Evolutionary conservation across 2,329 filamentous ascomycete species (phyloP).

Genomic region (Trichoderma simmonsii): DNA sequence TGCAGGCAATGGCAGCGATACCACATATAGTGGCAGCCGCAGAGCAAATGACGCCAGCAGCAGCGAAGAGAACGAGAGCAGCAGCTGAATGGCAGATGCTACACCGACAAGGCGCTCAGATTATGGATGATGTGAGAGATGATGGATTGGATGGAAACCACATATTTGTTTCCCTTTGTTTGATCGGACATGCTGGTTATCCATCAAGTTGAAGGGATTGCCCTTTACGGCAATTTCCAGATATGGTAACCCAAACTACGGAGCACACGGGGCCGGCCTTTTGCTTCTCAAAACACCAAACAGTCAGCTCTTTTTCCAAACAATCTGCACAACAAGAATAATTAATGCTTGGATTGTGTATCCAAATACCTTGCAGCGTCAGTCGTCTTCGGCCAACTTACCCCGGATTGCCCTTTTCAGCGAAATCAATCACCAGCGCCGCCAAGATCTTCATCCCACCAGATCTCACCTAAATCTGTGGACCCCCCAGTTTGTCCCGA

Average conservation of each 20-base stretch:
- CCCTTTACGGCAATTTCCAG: not conserved
- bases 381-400: not conserved
- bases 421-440: not conserved
- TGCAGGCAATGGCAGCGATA: not conserved
- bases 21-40: not conserved
- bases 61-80: not conserved
- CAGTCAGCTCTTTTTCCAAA: not conserved
- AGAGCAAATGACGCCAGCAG: not conserved
- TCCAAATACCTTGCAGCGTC: not conserved
- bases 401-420: slow-evolving; percentile 7
- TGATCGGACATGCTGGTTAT: too few relatives aligned
- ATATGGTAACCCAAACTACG: not conserved
- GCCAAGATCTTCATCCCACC: not conserved
- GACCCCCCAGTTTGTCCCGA: not conserved
- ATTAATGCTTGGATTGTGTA: not conserved
- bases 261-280: not conserved
- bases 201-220: not conserved
- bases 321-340: not conserved
- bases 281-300: not conserved
- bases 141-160: not conserved
- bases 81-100: not conserved
- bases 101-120: not conserved
- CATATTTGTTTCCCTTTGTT: too few relatives aligned
- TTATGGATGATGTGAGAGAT: not conserved
- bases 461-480: not conserved